A percentile compares a stretch with the other conserved stretches of the same genome.
Conservation (phyloP, 2,329 filamentous ascomycete genomes). For the Colletotrichum sp. region DNA sequence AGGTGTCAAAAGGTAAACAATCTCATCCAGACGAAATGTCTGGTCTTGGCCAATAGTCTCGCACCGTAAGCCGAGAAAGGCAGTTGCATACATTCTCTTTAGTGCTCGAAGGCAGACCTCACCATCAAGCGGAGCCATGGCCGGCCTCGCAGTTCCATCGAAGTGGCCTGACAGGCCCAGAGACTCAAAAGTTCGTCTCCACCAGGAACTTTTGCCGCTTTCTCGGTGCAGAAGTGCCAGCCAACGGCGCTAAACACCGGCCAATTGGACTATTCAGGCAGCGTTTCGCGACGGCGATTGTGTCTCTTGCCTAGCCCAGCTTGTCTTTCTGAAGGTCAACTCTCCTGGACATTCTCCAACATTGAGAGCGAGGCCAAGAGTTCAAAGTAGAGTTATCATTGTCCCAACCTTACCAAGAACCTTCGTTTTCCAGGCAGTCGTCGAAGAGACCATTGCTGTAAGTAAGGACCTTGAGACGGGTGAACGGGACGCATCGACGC, state of each 20-base stretch:
- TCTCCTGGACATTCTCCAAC: neutral
- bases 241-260: neutral
- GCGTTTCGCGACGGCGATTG: neutral
- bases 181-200: neutral
- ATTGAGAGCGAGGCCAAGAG: neutral
- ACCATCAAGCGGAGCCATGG: neutral
- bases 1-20: neutral
- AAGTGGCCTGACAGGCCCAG: neutral
- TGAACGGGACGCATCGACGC: neutral
- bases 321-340: neutral
- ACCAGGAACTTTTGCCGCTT: constrained; percentile 5
- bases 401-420: neutral
- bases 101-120: neutral
- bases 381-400: neutral
- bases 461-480: neutral
- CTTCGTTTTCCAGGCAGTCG: neutral
- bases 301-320: neutral
- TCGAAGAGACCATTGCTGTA: neutral
- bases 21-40: neutral
- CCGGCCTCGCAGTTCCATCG: neutral
- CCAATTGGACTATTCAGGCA: neutral
- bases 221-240: constrained; percentile 4
- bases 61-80: neutral
- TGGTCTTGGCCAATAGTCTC: neutral
- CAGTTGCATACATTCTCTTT: neutral